These are phyloP conservation scores for Luzula sylvatica DNA, from an alignment of 176 grass and related monocot species.

Conservation along the genomic window DNA sequence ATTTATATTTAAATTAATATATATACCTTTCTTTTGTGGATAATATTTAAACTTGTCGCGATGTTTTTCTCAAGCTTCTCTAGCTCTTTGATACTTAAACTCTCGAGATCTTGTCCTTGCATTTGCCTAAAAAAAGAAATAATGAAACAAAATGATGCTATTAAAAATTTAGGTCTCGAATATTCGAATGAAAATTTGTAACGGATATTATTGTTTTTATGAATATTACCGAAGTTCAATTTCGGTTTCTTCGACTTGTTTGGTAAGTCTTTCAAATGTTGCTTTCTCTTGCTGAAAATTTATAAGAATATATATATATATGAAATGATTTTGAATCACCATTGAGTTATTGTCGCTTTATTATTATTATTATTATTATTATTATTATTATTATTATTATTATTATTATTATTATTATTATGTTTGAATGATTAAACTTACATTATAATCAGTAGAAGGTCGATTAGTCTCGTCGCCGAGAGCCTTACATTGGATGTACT, in stretches of 20 bases:
- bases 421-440: conserved; percentile 15
- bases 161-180: too few species aligned
- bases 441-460: conserved; percentile 32
- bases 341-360: too few species aligned
- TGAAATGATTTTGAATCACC: conserved; percentile 1
- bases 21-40: conserved; percentile 56
- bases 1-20: not conserved
- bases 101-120: conserved; percentile 67
- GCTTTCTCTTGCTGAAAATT: not conserved
- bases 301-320: not conserved
- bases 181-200: too few species aligned
- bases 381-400: not conserved
- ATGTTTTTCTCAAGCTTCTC: conserved; percentile 53
- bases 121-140: conserved; percentile 49
- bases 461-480: conserved; percentile 25
- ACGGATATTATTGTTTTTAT: too few species aligned
- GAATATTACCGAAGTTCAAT: not conserved
- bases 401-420: not conserved
- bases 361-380: too few species aligned
- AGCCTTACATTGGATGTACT: conserved; percentile 13
- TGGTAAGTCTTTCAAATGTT: not conserved
- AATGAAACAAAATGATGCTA: too few species aligned
- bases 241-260: not conserved
- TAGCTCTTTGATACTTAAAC: conserved; percentile 50
- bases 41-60: conserved; percentile 29